Base-by-base conservation (phyloP, 257 asterid species). In the Linderniella brevidens region DNA sequence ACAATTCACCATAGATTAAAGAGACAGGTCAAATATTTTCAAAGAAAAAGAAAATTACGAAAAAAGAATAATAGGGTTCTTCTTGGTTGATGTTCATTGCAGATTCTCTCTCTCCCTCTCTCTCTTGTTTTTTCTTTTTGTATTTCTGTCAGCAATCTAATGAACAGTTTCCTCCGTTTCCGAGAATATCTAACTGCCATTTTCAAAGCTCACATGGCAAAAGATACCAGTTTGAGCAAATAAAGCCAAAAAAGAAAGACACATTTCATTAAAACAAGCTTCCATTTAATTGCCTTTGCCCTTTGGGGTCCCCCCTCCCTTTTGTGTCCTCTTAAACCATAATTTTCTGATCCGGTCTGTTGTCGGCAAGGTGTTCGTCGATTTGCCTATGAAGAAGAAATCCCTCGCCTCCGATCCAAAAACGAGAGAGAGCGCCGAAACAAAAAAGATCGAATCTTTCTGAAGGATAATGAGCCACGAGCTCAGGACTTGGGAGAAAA, bases 401-500 rank as follows among this genome's bases (percentile, higher is more conserved):
- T 2, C 32, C 32, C 6, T 25, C 32, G 3, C 6, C 32, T 25
- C 32, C 32, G 32, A 25, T 45, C 38, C 59, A 66, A 42, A 19
- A 9, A 60, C 62, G 48, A 58, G 51, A 51, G 2, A 4, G 37
- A 25, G 6, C 32, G 14, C 19, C 48, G 53, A 16, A 17, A 9
- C n/a, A 20, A 44, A 25, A 35, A 42, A 42, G n/a, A 42, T 11
- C 17, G 49, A 17, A 11, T 32, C 19, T 61, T 59, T 48, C 32
- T 25, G 64, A 17, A 52, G 55, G 65, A 72, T 65, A 65, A 81
- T 81, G 93, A 85, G 53, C 87, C 73, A 61, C 71, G 84, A 76
- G 62, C 51, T 73, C 52, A 81, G 78, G 68, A 70, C 76, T 18
- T 78, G 84, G 85, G 94, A 78, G 67, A 61, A 68, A 12, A 77